Evolutionary conservation across 1,139 yeast species (phyloP).

Genomic region (Diutina pseudorugosa): DNA sequence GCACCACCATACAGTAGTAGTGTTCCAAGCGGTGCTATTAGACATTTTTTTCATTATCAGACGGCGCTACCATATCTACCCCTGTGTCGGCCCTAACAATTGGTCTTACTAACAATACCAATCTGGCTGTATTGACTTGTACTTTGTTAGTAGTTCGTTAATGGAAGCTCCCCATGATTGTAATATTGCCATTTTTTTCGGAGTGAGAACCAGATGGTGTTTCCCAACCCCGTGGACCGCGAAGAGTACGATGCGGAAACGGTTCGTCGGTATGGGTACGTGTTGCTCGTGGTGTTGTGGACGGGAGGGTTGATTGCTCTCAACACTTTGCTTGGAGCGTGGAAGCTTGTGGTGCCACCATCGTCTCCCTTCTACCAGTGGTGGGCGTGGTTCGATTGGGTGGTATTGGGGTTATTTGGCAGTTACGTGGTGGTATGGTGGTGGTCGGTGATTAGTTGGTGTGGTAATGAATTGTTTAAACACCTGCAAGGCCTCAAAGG

Average conservation of each 20-base stretch:
- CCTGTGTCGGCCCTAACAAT: too few species aligned
- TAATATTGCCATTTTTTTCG: too few species aligned
- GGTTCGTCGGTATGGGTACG: background rate
- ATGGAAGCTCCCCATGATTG: too few species aligned
- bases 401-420: slow-evolving; percentile 1
- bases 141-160: too few species aligned
- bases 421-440: slow-evolving; percentile 1
- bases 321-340: slow-evolving; percentile 1
- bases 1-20: too few species aligned
- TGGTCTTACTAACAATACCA: too few species aligned
- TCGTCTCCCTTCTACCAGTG: background rate
- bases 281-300: background rate
- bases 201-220: background rate
- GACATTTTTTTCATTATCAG: too few species aligned
- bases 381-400: slow-evolving; percentile 1
- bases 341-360: background rate
- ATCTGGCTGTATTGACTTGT: too few species aligned
- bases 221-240: background rate
- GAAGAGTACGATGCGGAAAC: background rate
- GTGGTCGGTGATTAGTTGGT: slow-evolving; percentile 4
- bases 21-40: too few species aligned
- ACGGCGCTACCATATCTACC: too few species aligned
- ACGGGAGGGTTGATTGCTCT: background rate
- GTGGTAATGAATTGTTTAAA: slow-evolving; percentile 1
- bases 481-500: background rate